A percentile compares a stretch with the other conserved stretches of the same genome.
These are phyloP conservation scores for Xylaria sp. DNA, from an alignment of 2,329 filamentous ascomycete species.

Conservation along the genomic window DNA sequence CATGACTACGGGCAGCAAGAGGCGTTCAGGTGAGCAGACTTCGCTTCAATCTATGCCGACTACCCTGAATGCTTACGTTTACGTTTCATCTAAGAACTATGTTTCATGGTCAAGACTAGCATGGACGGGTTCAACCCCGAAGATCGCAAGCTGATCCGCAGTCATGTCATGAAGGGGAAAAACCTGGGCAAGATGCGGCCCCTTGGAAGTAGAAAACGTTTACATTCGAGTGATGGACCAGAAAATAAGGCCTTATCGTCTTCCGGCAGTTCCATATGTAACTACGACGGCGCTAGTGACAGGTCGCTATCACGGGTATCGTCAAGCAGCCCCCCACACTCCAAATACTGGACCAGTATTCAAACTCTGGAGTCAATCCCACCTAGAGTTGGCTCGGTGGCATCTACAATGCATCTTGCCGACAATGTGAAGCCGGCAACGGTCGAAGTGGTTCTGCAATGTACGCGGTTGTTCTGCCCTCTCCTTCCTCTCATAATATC, in stretches of 20 bases:
- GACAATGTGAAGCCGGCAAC: conserved; percentile 25
- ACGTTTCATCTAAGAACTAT: conserved; percentile 28
- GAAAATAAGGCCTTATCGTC: not conserved
- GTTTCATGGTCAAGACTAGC: conserved; percentile 48
- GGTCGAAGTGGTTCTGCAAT: conserved; percentile 24
- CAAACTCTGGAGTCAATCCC: not conserved
- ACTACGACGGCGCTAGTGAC: not conserved
- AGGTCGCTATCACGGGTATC: not conserved
- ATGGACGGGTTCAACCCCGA: conserved; percentile 45
- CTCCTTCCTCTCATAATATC: too few relatives aligned
- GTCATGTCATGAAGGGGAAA: conserved; percentile 57
- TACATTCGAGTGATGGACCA: not conserved
- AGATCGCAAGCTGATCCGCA: conserved; percentile 52
- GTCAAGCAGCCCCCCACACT: not conserved
- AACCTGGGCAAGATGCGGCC: conserved; percentile 48
- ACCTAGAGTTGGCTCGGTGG: not conserved
- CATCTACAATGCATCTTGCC: conserved; percentile 28
- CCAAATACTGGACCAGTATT: not conserved
- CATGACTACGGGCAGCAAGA: not conserved
- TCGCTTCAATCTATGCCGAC: not conserved
- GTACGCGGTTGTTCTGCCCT: not conserved
- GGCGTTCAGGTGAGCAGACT: not conserved
- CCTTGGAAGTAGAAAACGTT: conserved; percentile 11
- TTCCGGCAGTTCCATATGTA: not conserved
- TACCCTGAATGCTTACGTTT: not conserved